Evolutionary conservation across 306 rosid genomes (phyloP).

Genomic region (Quercus engelmannii): DNA sequence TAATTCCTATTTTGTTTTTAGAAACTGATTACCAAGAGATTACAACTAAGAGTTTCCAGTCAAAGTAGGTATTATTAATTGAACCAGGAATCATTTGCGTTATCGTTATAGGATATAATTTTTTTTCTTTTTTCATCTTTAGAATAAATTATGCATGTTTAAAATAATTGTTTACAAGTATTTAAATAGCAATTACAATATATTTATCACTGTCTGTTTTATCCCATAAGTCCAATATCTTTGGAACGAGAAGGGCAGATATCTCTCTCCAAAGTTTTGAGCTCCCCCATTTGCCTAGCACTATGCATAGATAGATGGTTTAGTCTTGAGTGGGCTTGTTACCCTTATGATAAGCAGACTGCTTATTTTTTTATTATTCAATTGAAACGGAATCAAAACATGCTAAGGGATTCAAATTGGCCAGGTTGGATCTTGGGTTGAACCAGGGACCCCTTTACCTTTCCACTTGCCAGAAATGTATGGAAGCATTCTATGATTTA

Average conservation of each 20-base stretch:
- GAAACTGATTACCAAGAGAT: background rate
- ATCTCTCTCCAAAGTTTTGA: background rate
- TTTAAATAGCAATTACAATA: background rate
- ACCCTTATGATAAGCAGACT: background rate
- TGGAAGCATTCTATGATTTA: slow-evolving; percentile 1
- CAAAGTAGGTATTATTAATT: background rate
- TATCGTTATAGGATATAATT: background rate
- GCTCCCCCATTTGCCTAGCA: background rate
- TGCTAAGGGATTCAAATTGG: background rate
- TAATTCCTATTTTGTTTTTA: background rate
- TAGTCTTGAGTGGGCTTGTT: background rate
- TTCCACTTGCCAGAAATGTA: background rate
- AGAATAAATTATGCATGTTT: no score
- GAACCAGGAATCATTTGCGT: background rate
- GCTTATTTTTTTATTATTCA: background rate
- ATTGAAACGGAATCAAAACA: background rate
- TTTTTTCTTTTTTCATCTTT: no score
- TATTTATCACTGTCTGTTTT: background rate
- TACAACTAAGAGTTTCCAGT: background rate
- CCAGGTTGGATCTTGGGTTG: background rate
- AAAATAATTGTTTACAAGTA: background rate
- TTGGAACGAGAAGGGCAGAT: background rate
- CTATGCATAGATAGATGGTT: background rate
- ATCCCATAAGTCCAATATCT: background rate
- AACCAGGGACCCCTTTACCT: background rate